These are phyloP conservation scores for Phenoliferia sp. DNA, from an alignment of 1,284 basidiomycete species.

Conservation along the genomic window DNA sequence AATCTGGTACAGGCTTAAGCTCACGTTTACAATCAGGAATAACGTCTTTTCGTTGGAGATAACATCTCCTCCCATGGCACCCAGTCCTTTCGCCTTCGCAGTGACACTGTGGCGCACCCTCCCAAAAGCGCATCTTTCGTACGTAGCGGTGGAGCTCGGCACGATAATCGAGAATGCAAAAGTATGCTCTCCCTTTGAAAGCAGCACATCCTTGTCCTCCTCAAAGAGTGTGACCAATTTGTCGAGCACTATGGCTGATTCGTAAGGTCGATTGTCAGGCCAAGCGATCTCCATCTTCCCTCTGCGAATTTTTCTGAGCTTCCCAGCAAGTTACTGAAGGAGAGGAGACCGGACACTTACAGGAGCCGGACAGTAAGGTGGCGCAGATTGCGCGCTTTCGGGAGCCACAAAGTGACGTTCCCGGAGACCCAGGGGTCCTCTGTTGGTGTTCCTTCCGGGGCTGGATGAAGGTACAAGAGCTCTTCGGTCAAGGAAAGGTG, in stretches of 20 bases:
- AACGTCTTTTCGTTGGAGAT: conserved; percentile 12
- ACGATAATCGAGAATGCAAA: conserved; percentile 31
- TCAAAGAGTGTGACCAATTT: conserved; percentile 21
- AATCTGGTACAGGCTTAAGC: not conserved
- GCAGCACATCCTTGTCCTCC: conserved; percentile 14
- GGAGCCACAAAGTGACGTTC: conserved; percentile 1
- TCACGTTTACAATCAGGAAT: conserved; percentile 24
- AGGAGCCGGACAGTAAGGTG: conserved; percentile 1
- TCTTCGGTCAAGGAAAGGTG: conserved; percentile 1
- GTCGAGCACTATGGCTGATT: conserved; percentile 22
- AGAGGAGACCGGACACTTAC: not conserved
- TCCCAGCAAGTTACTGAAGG: not conserved
- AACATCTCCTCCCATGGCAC: conserved; percentile 21
- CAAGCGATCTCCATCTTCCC: conserved; percentile 28
- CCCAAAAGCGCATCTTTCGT: conserved; percentile 29
- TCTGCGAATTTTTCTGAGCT: conserved; percentile 16
- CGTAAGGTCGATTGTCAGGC: conserved; percentile 27
- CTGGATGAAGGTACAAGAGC: conserved; percentile 1
- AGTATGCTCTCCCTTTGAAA: conserved; percentile 29
- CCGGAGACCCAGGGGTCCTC: not conserved
- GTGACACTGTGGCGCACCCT: conserved; percentile 25
- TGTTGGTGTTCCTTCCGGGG: not conserved
- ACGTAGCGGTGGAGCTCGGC: conserved; percentile 19
- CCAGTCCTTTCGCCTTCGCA: conserved; percentile 29
- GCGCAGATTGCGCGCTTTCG: not conserved